A percentile compares a stretch with the other conserved stretches of the same genome.
Conservation (phyloP, 257 asterid species). For the Fraxinus pennsylvanica region DNA sequence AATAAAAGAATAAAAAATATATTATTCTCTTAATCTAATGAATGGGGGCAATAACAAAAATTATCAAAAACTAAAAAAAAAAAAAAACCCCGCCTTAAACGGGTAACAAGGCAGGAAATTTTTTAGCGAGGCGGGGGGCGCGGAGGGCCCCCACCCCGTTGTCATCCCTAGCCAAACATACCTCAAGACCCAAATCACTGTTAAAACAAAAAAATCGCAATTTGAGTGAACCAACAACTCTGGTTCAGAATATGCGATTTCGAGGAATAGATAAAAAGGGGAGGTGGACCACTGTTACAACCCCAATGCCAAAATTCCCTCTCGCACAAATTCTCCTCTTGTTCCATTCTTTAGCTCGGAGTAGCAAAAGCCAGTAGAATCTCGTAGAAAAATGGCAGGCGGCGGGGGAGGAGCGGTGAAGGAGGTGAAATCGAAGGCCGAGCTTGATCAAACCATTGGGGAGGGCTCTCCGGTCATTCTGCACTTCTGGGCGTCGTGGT, state of each 20-base stretch:
- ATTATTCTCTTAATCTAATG: no score
- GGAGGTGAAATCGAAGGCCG: conserved; percentile 79
- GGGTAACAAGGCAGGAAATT: no score
- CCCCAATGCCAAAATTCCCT: conserved; percentile 21
- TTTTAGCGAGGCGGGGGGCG: no score
- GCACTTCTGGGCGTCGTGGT: conserved; percentile 99
- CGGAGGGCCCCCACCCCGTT: no score
- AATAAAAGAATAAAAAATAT: no score
- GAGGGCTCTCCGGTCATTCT: conserved; percentile 55
- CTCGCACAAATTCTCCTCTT: conserved; percentile 3
- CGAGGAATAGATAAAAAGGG: neutral
- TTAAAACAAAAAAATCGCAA: no score
- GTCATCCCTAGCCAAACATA: no score
- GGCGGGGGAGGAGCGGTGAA: conserved; percentile 69
- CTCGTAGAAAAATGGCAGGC: conserved; percentile 37
- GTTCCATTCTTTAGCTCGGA: conserved; percentile 11
- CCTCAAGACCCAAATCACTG: no score
- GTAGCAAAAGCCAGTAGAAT: conserved; percentile 6
- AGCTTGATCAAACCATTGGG: conserved; percentile 52
- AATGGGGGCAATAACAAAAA: no score
- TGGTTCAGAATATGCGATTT: neutral
- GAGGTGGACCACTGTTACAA: neutral
- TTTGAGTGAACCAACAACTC: no score
- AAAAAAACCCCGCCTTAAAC: no score
- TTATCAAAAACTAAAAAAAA: no score